Evolutionary conservation across 305 asterid genomes (phyloP).

Genomic region (Fraxinus velutina): DNA sequence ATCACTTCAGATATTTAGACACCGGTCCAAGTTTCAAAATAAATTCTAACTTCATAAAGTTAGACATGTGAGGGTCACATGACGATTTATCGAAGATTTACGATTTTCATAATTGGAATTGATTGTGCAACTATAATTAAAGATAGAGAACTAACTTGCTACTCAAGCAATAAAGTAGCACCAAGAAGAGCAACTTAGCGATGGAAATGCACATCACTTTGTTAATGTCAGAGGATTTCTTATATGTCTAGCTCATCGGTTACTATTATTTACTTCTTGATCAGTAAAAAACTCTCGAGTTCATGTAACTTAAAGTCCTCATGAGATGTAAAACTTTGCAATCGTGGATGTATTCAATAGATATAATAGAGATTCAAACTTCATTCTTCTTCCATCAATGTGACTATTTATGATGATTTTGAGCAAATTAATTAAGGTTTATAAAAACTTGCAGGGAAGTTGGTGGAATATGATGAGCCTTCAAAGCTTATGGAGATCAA

Average conservation of each 20-base stretch:
- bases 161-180: neutral
- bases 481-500: slow-evolving; percentile 56
- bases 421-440: neutral
- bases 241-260: neutral
- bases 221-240: neutral
- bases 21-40: neutral
- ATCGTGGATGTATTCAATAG: neutral
- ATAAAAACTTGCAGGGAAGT: slow-evolving; percentile 42
- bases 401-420: neutral
- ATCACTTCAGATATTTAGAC: neutral
- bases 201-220: neutral
- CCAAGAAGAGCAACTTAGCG: neutral
- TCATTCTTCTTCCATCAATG: neutral
- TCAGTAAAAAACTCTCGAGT: neutral
- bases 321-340: neutral
- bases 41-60: neutral
- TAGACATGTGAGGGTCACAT: neutral
- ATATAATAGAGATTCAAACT: neutral
- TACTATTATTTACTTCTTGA: neutral
- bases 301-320: neutral
- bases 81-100: neutral
- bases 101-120: neutral
- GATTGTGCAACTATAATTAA: neutral
- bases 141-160: neutral
- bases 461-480: slow-evolving; percentile 69